Evolutionary conservation across 202 grass and related monocot genomes (phyloP).

Genomic region (Setaria viridis): DNA sequence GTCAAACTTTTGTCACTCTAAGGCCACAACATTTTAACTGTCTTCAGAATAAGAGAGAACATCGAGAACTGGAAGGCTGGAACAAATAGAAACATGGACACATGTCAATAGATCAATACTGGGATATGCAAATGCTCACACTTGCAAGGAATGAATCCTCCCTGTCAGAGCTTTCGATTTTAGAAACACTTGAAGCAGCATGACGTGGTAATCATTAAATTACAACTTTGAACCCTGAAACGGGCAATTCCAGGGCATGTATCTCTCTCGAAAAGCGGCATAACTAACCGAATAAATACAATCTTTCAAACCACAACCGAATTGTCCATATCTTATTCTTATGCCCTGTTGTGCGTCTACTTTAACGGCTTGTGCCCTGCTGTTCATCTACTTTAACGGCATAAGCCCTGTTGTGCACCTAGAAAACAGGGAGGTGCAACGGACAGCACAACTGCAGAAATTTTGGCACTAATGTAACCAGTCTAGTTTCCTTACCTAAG

Average conservation of each 20-base stretch:
- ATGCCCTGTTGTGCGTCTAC: not conserved
- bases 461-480: not conserved
- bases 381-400: not conserved
- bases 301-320: not conserved
- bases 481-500: not conserved
- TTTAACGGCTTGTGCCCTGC: not conserved
- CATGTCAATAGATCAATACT: not conserved
- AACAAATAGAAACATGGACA: conserved; percentile 14
- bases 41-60: not conserved
- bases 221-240: not conserved
- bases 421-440: not conserved
- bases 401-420: not conserved
- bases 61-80: not conserved
- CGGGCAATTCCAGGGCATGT: not conserved
- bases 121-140: not conserved
- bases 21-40: not conserved
- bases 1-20: not conserved
- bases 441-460: not conserved
- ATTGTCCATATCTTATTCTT: not conserved
- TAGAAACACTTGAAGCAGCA: not conserved
- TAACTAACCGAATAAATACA: not conserved
- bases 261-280: not conserved
- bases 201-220: not conserved
- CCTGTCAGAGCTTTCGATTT: not conserved
- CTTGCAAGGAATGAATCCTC: not conserved